Evolutionary conservation across 139 green algal genomes (phyloP), one percentile per base, ranked within the genome.

Genomic region (Volvox africanus): DNA sequence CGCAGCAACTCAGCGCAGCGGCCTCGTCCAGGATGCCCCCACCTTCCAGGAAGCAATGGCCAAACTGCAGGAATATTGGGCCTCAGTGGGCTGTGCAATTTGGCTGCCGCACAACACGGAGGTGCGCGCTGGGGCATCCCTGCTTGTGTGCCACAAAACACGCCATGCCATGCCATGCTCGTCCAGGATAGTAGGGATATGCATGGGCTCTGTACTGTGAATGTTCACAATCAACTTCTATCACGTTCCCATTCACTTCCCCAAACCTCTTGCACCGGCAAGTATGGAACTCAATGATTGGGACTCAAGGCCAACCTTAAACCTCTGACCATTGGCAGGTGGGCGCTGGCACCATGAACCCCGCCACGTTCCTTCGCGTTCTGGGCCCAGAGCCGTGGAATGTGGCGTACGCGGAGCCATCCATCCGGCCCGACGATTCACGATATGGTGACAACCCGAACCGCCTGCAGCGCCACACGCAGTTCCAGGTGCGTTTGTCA

Each of bases 341-440:
- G 12, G 98, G 97, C 61, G 98, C 98, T 28, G 98, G 98, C 88
- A 99, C 98, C 33, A 99, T 99, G 98, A 99, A 99, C 93, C 98
- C 98, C 2, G 97, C 98, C 78, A 99, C 98, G 20, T 99, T 99
- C 91, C 94, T 99, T 71, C 94, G 98, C 24, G 96, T 98, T 17
- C 91, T 98, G 80, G 98, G 98, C 0, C 98, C 98, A 1, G 98
- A 99, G 95, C 97, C 97, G 30, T 99, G 98, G 98, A 97, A 97
- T 76, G 97, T 99, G 67, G 95, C 92, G 78, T 99, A 99, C 89
- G 89, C 96, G 3, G 98, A 99, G 95, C 98, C 98, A 3, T 98
- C 94, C 78, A 96, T 99, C 55, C 96, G 98, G 9, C 98, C 98
- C 9, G 98, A 99, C 90, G 98, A 99, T 95, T 98, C 94, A 77